A percentile compares a stretch with the other conserved stretches of the same genome.
phyloP scores from a whole-genome alignment of 768 basidiomycete species.

The Mycena floridula region DNA sequence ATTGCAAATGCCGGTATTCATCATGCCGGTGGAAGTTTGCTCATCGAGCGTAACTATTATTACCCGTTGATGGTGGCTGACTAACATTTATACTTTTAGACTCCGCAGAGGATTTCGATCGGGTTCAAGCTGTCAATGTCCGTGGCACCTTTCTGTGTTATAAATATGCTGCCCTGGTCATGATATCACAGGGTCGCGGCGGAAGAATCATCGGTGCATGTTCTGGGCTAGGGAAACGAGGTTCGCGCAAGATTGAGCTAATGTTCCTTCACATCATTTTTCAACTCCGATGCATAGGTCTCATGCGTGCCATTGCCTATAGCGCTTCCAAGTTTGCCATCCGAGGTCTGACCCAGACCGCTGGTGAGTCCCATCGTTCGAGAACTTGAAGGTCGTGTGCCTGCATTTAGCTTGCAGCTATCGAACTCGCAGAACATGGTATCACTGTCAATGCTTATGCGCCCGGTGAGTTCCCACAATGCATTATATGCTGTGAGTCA shows the following conservation, averaged over 20 bases:
- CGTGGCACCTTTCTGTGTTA: slow-evolving; percentile 27
- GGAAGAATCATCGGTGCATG: slow-evolving; percentile 27
- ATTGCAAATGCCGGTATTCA: slow-evolving; percentile 18
- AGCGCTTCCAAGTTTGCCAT: slow-evolving; percentile 32
- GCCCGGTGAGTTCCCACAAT: too few relatives aligned
- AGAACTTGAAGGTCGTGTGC: background rate
- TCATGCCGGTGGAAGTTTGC: background rate
- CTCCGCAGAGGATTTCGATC: slow-evolving; percentile 15
- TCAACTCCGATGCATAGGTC: background rate
- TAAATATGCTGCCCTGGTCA: slow-evolving; percentile 28
- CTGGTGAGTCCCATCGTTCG: slow-evolving; percentile 19
- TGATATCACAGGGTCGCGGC: slow-evolving; percentile 29
- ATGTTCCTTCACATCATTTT: background rate
- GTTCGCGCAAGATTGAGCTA: slow-evolving; percentile 1
- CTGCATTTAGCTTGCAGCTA: slow-evolving; percentile 8
- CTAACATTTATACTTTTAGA: background rate
- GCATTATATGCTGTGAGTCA: too few relatives aligned
- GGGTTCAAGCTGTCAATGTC: slow-evolving; percentile 20
- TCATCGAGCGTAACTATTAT: slow-evolving; percentile 1
- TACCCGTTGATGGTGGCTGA: background rate
- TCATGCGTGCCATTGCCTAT: slow-evolving; percentile 17
- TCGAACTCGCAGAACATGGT: slow-evolving; percentile 14
- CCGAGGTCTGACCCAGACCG: slow-evolving; percentile 31
- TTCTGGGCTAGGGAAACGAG: slow-evolving; percentile 10
- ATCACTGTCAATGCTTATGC: slow-evolving; percentile 21